Conservation (phyloP, 2,329 filamentous ascomycete genomes). For the Colletotrichum sp. region DNA sequence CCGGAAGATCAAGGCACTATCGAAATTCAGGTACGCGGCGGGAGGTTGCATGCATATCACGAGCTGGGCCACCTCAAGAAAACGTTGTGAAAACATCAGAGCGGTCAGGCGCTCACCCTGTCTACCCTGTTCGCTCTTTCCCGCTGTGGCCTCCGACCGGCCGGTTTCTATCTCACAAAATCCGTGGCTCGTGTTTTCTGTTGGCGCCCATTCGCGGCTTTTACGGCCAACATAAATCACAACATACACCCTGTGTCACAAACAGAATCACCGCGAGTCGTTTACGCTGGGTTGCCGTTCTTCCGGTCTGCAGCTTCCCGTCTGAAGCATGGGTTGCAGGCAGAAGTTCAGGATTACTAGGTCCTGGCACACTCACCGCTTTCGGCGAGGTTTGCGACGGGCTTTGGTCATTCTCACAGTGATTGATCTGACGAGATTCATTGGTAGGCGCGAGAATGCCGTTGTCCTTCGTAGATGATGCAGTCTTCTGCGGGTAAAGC, state of each 20-base stretch:
- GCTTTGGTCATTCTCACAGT: background rate
- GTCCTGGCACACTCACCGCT: background rate
- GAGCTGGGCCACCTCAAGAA: background rate
- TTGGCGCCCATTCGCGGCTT: background rate
- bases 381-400: background rate
- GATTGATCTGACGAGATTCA: background rate
- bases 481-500: background rate
- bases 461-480: background rate
- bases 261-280: background rate
- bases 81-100: background rate
- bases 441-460: background rate
- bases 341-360: background rate
- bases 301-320: constrained; percentile 3
- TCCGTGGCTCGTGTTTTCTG: background rate
- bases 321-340: background rate
- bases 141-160: background rate
- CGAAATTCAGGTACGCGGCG: background rate
- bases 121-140: background rate
- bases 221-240: background rate
- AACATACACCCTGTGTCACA: background rate
- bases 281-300: constrained; percentile 1
- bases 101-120: background rate
- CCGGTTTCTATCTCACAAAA: background rate
- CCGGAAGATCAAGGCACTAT: background rate
- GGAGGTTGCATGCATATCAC: background rate